Evolutionary conservation across 768 basidiomycete species (phyloP), one percentile per base, ranked within the genome.

Genomic region (Porphyrellus cyaneotinctus): DNA sequence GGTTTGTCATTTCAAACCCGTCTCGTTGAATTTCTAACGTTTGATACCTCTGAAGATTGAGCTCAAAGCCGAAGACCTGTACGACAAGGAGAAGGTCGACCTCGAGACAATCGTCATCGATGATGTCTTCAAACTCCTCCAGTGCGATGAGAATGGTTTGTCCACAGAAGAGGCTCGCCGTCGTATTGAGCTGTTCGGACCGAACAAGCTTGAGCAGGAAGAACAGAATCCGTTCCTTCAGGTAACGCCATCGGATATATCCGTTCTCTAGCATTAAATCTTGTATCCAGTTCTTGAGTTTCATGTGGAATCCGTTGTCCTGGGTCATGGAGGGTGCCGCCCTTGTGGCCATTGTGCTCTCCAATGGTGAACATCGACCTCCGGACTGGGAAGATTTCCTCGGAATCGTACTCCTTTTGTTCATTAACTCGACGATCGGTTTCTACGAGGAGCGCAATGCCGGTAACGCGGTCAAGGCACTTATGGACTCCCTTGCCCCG

Each of bases 261-360:
- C 30, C 22, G 20, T 44, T 33, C 6, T 46, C 41, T 4, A 7
- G n/a, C 44, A 20, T 46, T 52, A 3, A 64, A 20, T 37, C 49
- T 20, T 26, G 22, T 15, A 2, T 42, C 26, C 38, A 91, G 89
- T 93, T 95, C 73, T 75, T 93, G 61, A 85, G 85, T 69, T 98
- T 98, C 82, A 98, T 97, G 95, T 98, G 95, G 95, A 98, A 98
- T 75, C 95, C 95, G 39, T 78, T 98, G 13, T 98, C 95, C 31
- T 98, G 95, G 95, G 95, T 98, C 72, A 98, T 98, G 95, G 95
- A 98, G 73, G 93, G 87, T 57, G 94, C 94, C 35, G 90, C 91
- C 9, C 78, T 93, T 28, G 92, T 94, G 59, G 95, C 95, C 43
- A 98, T 98, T 70, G 93, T 83, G 37, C 83, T 98, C 28, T 97